Base-by-base conservation (phyloP, 495 filamentous ascomycete genomes). In the Aspergillus incahuasiensis region DNA sequence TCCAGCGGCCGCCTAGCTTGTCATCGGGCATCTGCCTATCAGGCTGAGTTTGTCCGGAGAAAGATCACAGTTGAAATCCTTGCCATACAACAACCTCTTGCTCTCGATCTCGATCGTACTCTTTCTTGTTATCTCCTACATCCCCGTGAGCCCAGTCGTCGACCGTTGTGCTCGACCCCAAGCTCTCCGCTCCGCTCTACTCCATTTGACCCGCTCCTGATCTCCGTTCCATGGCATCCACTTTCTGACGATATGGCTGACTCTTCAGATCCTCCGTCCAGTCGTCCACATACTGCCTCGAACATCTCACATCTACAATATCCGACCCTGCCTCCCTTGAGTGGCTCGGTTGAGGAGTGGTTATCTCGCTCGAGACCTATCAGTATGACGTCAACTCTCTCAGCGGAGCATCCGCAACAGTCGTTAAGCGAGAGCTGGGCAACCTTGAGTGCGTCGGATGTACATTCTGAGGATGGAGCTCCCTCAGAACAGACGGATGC, bases 341-440 rank as follows among this genome's bases (percentile, higher is more conserved):
- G 68, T 53, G 72, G 64, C 34, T 76, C 75, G 44, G 75, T 78
- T 7, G 68, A 78, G 57, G 72, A 78, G 73, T 76, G 74, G 73
- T 51, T 79, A 46, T 77, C 74, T 47, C 74, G 64, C 48, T 79
- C 75, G 44, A 68, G 72, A 48, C 73, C 71, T 6, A 68, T 70
- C 61, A 70, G 59, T 54, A 76, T 77, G 70, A 69, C 69, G 63
- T 72, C 69, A 66, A 67, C 65, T 41, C 54, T 46, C 18, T 43
- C 48, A 20, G 21, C 52, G 4, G 67, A 71, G 4, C 60, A 63
- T 32, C 45, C 59, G 6, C 30, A 61, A 25, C 74, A 63, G 24
- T 63, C 72, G 18, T 56, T 79, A 50, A 73, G 74, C 54, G 75
- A 77, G 34, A 79, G 75, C 61, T 79, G 75, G 75, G 73, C 75